Base-by-base conservation (phyloP, 2,329 filamentous ascomycete genomes). In the Pezicula radicicola region DNA sequence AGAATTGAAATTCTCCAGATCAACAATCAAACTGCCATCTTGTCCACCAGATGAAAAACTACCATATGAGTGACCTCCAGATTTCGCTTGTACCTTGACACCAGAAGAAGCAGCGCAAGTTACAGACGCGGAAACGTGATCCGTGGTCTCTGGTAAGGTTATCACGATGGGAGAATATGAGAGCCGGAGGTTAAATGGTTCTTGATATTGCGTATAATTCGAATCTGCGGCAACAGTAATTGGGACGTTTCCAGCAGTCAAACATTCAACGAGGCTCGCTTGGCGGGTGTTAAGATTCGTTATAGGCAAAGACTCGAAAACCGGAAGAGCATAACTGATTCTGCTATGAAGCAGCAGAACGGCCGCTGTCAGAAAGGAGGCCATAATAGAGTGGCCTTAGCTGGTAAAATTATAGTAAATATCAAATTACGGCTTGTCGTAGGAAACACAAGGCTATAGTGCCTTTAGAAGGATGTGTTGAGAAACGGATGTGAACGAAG, bases 31-130 rank as follows among this genome's bases (percentile, higher is more conserved):
- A 15, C 68, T 72, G 18, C 79, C 80, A 57, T 80, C 70, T 6
- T 70, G 66, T 15, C 80, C 81, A 2, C 79, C 79, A 0, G 37
- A 58, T 4, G 59, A 61, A 25, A 37, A 77, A 35, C 76, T 79
- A 1, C 68, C 79, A 63, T 80, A 83, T 33, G 75, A 78, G 61
- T 83, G 79, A 0, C 79, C 80, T n/a, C 80, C 79, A 27, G 73
- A 71, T 55, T 75, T 77, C 1, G 78, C 68, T 41, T 78, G 77
- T 3, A 82, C 75, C 45, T 78, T 76, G 19, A 77, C 64, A 10
- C 66, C 65, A 43, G 66, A 55, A 19, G 70, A 59, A 1, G 65
- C 62, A 1, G 76, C 78, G 54, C 78, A 82, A 25, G 61, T 63
- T 8, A 83, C 69, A 3, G 77, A 72, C 4, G 66, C 67, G 6